A percentile compares a stretch with the other conserved stretches of the same genome.
phyloP scores from a whole-genome alignment of 768 basidiomycete genomes.

The Coprinellus micaceus region DNA sequence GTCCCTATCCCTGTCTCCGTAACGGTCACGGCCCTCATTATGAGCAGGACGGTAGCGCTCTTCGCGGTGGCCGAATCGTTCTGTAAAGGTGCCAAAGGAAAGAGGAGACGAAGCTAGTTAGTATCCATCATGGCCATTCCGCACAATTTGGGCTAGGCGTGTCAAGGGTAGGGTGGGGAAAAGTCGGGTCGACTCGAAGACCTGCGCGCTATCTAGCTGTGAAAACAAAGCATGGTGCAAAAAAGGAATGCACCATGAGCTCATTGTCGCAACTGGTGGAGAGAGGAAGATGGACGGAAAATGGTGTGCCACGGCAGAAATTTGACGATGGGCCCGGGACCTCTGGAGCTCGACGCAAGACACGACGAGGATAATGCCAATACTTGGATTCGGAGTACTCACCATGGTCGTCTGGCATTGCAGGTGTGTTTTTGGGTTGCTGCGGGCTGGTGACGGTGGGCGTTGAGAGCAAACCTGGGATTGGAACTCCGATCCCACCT shows the following conservation, averaged over 20 bases:
- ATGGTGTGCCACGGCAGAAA: constrained; percentile 11
- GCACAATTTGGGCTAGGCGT: constrained; percentile 10
- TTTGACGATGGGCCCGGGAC: background rate
- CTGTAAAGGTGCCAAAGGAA: constrained; percentile 39
- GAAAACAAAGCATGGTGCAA: constrained; percentile 51
- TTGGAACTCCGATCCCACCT: constrained; percentile 36
- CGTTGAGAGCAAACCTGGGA: constrained; percentile 17
- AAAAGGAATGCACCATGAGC: constrained; percentile 61
- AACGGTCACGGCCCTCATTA: constrained; percentile 50
- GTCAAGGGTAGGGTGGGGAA: constrained; percentile 8
- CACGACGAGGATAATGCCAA: constrained; percentile 19
- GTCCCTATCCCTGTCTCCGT: constrained; percentile 39
- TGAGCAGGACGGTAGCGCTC: constrained; percentile 67
- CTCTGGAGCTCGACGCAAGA: too few species aligned
- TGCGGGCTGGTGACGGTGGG: constrained; percentile 11
- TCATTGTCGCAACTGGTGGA: constrained; percentile 40
- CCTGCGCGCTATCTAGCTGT: constrained; percentile 53
- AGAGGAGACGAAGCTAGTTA: constrained; percentile 48
- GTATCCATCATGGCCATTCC: constrained; percentile 31
- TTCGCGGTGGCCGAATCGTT: constrained; percentile 57
- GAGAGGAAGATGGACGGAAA: constrained; percentile 16
- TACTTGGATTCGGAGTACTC: constrained; percentile 31
- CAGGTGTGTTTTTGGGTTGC: constrained; percentile 13
- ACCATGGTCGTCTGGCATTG: constrained; percentile 53
- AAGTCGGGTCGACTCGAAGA: background rate